These are phyloP conservation scores for Colletotrichum sp. DNA, from an alignment of 2,329 filamentous ascomycete genomes.

Conservation along the genomic window DNA sequence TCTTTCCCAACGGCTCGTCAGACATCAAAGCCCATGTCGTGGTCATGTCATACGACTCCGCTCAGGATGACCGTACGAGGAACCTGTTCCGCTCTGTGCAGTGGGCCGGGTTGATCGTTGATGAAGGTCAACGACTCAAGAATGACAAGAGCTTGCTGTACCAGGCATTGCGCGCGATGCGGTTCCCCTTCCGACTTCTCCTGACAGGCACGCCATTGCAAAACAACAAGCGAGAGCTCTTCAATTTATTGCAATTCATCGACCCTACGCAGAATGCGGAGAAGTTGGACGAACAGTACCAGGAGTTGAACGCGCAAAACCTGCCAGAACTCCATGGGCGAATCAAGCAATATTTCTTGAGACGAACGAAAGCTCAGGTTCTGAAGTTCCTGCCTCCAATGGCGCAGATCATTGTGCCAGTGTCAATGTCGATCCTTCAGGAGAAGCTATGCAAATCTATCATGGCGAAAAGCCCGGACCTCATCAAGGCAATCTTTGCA, in stretches of 20 bases:
- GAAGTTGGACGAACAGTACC: conserved; percentile 76
- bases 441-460: conserved; percentile 96
- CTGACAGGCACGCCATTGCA: conserved; percentile 93
- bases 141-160: conserved; percentile 90
- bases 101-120: conserved; percentile 90
- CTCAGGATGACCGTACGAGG: conserved; percentile 73
- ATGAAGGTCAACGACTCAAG: conserved; percentile 95
- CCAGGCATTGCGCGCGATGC: conserved; percentile 72
- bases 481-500: conserved; percentile 87
- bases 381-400: conserved; percentile 91
- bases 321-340: conserved; percentile 80
- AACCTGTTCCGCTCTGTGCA: conserved; percentile 71
- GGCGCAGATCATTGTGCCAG: conserved; percentile 91
- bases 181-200: conserved; percentile 82
- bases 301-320: conserved; percentile 81
- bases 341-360: conserved; percentile 74
- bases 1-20: conserved; percentile 71
- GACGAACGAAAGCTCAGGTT: conserved; percentile 88
- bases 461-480: conserved; percentile 84
- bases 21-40: conserved; percentile 89
- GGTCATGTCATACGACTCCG: conserved; percentile 93
- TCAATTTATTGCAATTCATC: conserved; percentile 95
- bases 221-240: conserved; percentile 93
- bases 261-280: conserved; percentile 75
- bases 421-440: conserved; percentile 94